Conservation (phyloP, 2,329 filamentous ascomycete genomes). For the Metarhizium humberi region DNA sequence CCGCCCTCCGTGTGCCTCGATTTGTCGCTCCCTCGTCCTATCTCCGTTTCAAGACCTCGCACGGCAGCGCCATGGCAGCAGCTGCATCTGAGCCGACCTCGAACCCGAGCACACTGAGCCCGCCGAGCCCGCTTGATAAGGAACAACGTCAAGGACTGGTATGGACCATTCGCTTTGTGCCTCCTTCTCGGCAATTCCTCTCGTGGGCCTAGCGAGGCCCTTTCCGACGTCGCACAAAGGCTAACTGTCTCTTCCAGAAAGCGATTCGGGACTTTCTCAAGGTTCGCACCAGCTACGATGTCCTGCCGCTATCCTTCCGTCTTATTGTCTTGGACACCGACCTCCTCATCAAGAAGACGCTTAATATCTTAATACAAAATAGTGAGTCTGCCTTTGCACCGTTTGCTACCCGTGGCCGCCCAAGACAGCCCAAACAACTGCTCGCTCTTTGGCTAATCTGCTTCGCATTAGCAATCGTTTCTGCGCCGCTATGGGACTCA, state of each 20-base stretch:
- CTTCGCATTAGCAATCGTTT: conserved; percentile 69
- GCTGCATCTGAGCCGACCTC: conserved; percentile 12
- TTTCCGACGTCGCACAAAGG: neutral
- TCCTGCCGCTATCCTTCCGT: conserved; percentile 89
- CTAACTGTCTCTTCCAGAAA: conserved; percentile 44
- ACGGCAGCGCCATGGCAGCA: conserved; percentile 24
- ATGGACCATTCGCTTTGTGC: conserved; percentile 17
- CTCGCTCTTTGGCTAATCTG: neutral
- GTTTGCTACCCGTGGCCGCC: neutral
- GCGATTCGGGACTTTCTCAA: conserved; percentile 93
- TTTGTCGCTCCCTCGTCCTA: conserved; percentile 54
- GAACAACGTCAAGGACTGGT: conserved; percentile 74
- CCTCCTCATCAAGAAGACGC: conserved; percentile 90
- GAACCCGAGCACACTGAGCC: conserved; percentile 27
- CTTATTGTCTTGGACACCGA: conserved; percentile 94
- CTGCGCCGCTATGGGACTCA: conserved; percentile 94
- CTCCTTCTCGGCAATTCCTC: neutral
- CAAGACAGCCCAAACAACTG: neutral
- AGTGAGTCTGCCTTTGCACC: conserved; percentile 41
- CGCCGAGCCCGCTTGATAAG: conserved; percentile 55
- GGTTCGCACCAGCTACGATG: conserved; percentile 94
- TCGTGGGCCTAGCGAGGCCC: neutral
- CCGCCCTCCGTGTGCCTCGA: conserved; percentile 32
- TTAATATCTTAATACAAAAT: conserved; percentile 93
- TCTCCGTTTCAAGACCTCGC: conserved; percentile 32